These are phyloP conservation scores for Carex sylvatica DNA, from an alignment of 202 grass and related monocot species.

Conservation along the genomic window DNA sequence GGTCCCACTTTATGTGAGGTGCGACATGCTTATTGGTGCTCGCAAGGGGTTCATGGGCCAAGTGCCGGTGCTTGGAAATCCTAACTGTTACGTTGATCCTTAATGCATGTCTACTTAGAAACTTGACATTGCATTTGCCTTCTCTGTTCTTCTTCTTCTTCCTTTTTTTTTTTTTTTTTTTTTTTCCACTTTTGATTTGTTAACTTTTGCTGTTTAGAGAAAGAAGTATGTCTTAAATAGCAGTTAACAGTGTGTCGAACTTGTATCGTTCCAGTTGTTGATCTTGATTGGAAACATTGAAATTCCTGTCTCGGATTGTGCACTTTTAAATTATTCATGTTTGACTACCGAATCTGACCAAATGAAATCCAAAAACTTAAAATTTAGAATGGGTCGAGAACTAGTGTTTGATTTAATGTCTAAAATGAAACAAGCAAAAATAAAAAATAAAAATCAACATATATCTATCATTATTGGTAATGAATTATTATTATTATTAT, in stretches of 20 bases:
- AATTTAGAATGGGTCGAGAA: no score
- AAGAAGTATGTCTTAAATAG: not conserved
- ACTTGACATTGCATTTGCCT: not conserved
- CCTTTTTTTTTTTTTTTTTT: not conserved
- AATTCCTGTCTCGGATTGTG: not conserved
- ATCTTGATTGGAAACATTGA: not conserved
- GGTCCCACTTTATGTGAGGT: conserved; percentile 65
- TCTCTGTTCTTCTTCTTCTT: not conserved
- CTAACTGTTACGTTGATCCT: conserved; percentile 51
- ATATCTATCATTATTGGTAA: no score
- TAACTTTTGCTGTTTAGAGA: not conserved
- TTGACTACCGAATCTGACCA: no score
- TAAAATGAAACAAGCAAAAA: no score
- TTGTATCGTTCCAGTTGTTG: conserved; percentile 9
- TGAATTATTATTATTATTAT: no score
- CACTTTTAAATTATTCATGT: no score
- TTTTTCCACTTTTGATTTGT: not conserved
- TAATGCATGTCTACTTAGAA: not conserved
- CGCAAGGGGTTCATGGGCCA: conserved; percentile 19
- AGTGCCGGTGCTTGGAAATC: conserved; percentile 49
- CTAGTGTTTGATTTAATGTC: no score
- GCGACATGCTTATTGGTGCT: conserved; percentile 62
- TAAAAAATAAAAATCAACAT: no score
- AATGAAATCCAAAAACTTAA: no score
- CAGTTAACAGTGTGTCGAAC: not conserved